phyloP scores from a whole-genome alignment of 148 eudicot species.

The Camellia lanceoleosa region DNA sequence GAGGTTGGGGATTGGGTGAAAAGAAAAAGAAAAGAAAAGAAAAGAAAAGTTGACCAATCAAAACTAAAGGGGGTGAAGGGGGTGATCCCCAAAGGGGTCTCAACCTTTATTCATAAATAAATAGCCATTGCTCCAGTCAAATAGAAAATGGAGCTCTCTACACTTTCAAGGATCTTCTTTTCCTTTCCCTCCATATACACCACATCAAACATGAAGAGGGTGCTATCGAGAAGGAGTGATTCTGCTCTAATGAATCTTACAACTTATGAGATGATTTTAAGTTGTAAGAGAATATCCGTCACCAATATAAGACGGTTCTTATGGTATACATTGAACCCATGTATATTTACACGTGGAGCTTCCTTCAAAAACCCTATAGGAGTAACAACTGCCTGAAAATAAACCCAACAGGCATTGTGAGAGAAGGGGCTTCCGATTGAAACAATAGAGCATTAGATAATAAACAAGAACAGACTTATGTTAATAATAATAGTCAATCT shows the following conservation, averaged over 20 bases:
- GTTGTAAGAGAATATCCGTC: background rate
- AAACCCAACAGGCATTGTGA: slow-evolving; percentile 1
- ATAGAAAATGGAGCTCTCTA: too few relatives aligned
- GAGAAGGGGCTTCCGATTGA: background rate
- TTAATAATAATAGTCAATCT: background rate
- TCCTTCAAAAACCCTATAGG: slow-evolving; percentile 23
- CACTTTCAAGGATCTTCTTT: too few relatives aligned
- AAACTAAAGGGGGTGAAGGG: too few relatives aligned
- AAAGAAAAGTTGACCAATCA: too few relatives aligned
- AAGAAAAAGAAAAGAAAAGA: too few relatives aligned
- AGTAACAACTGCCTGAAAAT: slow-evolving; percentile 21
- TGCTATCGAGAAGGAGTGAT: too few relatives aligned
- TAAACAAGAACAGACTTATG: background rate
- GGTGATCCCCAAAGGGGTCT: too few relatives aligned
- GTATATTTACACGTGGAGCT: slow-evolving; percentile 15
- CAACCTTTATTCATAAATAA: too few relatives aligned
- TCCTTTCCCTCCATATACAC: too few relatives aligned
- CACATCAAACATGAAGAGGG: too few relatives aligned
- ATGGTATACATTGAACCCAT: slow-evolving; percentile 23
- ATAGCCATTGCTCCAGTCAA: too few relatives aligned
- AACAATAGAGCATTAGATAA: background rate
- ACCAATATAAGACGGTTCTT: slow-evolving; percentile 23
- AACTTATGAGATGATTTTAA: background rate
- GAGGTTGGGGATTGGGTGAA: too few relatives aligned
- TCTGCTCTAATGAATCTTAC: background rate